These are phyloP conservation scores for Talaromyces piceae DNA, from an alignment of 2,329 filamentous ascomycete genomes.

Conservation along the genomic window DNA sequence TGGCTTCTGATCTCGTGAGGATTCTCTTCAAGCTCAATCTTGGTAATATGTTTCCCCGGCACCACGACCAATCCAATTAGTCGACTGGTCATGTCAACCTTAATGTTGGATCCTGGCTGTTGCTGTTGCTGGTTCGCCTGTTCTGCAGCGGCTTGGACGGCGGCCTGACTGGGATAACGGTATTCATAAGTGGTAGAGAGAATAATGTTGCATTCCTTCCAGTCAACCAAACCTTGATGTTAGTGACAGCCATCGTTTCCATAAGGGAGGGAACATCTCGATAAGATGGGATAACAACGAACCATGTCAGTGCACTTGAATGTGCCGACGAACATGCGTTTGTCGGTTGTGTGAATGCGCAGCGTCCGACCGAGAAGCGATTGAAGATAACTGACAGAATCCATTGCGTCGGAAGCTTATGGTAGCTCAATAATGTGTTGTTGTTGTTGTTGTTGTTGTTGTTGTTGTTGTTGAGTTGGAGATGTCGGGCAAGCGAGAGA, in stretches of 20 bases:
- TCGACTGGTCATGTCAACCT: conserved; percentile 69
- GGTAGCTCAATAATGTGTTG: neutral
- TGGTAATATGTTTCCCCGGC: conserved; percentile 75
- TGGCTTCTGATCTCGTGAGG: conserved; percentile 8
- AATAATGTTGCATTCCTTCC: conserved; percentile 79
- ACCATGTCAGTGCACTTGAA: conserved; percentile 95
- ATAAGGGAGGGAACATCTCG: neutral
- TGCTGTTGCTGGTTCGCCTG: neutral
- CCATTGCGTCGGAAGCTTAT: conserved; percentile 23
- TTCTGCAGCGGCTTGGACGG: conserved; percentile 37
- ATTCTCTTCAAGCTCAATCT: conserved; percentile 75
- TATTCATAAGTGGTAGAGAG: conserved; percentile 84
- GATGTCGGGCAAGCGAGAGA: neutral
- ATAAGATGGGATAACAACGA: conserved; percentile 25
- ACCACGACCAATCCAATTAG: conserved; percentile 87
- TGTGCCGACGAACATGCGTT: conserved; percentile 78
- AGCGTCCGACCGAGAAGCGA: conserved; percentile 71
- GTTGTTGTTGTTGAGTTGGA: neutral
- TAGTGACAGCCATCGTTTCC: neutral
- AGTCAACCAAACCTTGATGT: neutral
- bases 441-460: too few relatives aligned
- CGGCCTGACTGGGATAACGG: conserved; percentile 58
- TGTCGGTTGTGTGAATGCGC: conserved; percentile 71
- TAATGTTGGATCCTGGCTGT: conserved; percentile 33
- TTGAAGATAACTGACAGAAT: conserved; percentile 33